Percentiles rank a stretch among this genome's conserved stretches.
phyloP scores from a whole-genome alignment of 495 filamentous ascomycete genomes.

The Neohortaea acidophila region DNA sequence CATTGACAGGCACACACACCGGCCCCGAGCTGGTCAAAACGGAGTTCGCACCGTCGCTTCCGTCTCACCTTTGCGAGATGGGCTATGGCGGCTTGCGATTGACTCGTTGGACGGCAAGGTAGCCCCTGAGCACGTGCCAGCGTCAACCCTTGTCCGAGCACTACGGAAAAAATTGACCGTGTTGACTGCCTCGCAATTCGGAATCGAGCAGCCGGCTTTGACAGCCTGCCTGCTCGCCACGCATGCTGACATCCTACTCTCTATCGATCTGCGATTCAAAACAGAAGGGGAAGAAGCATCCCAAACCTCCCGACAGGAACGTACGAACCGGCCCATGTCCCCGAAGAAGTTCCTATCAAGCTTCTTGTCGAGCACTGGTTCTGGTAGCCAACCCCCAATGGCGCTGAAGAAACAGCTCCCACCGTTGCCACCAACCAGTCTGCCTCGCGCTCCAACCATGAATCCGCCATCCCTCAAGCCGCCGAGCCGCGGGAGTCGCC shows the following conservation, averaged over 20 bases:
- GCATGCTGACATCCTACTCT: conserved; percentile 58
- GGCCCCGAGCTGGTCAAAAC: conserved; percentile 47
- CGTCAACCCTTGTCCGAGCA: conserved; percentile 51
- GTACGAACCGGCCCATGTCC: conserved; percentile 44
- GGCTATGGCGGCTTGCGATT: conserved; percentile 43
- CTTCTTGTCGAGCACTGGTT: conserved; percentile 36
- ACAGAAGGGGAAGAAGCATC: too few relatives aligned
- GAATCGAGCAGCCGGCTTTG: conserved; percentile 48
- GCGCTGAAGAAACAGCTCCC: conserved; percentile 16
- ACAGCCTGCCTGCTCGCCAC: conserved; percentile 47
- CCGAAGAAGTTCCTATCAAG: conserved; percentile 84
- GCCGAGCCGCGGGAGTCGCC: conserved; percentile 14
- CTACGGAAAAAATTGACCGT: conserved; percentile 40
- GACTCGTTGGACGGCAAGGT: conserved; percentile 44
- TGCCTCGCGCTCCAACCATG: conserved; percentile 1
- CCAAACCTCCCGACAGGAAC: neutral
- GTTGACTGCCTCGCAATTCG: conserved; percentile 2
- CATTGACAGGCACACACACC: conserved; percentile 40
- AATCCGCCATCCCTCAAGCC: too few relatives aligned
- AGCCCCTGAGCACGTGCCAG: conserved; percentile 51
- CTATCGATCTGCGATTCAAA: conserved; percentile 53
- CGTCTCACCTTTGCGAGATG: conserved; percentile 26
- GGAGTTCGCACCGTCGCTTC: conserved; percentile 38
- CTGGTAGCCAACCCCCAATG: conserved; percentile 14
- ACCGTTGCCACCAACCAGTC: conserved; percentile 9